Evolutionary conservation across 2,329 filamentous ascomycete species (phyloP).

Genomic region (Rosellinia necatrix): DNA sequence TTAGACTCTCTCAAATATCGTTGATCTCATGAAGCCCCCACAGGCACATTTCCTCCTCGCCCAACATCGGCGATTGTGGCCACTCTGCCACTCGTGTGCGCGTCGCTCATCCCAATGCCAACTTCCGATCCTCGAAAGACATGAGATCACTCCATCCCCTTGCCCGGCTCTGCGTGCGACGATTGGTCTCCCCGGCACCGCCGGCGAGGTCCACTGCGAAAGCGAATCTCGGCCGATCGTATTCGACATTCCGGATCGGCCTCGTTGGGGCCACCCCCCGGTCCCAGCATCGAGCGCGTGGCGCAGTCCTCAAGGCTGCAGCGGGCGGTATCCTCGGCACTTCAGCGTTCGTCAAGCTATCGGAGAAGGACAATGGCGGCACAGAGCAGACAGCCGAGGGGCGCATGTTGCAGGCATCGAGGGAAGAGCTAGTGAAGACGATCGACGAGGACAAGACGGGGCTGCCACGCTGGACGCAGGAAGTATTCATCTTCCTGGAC

Average conservation of each 20-base stretch:
- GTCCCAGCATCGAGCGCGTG: constrained; percentile 28
- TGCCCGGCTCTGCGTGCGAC: constrained; percentile 51
- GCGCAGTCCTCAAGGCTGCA: constrained; percentile 45
- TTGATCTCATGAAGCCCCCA: neutral
- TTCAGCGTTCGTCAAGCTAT: constrained; percentile 61
- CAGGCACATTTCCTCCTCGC: too few species aligned
- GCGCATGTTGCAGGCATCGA: constrained; percentile 84
- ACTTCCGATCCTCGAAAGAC: constrained; percentile 34
- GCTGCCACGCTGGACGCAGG: constrained; percentile 61
- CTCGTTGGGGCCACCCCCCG: constrained; percentile 16
- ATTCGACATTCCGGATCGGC: constrained; percentile 28
- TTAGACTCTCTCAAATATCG: too few species aligned
- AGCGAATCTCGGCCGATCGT: constrained; percentile 26
- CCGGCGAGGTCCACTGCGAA: constrained; percentile 23
- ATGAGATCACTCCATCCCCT: constrained; percentile 52
- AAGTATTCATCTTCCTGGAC: constrained; percentile 70
- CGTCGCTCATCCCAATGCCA: constrained; percentile 21
- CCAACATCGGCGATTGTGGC: neutral
- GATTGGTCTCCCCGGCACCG: constrained; percentile 30
- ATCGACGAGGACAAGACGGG: constrained; percentile 66
- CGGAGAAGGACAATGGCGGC: constrained; percentile 57
- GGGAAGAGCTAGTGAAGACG: constrained; percentile 74
- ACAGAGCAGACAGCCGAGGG: constrained; percentile 71
- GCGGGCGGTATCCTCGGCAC: constrained; percentile 55
- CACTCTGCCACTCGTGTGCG: constrained; percentile 15